phyloP scores from a whole-genome alignment of 352 stramenopile genomes.

The Pythium pyrilobum region DNA sequence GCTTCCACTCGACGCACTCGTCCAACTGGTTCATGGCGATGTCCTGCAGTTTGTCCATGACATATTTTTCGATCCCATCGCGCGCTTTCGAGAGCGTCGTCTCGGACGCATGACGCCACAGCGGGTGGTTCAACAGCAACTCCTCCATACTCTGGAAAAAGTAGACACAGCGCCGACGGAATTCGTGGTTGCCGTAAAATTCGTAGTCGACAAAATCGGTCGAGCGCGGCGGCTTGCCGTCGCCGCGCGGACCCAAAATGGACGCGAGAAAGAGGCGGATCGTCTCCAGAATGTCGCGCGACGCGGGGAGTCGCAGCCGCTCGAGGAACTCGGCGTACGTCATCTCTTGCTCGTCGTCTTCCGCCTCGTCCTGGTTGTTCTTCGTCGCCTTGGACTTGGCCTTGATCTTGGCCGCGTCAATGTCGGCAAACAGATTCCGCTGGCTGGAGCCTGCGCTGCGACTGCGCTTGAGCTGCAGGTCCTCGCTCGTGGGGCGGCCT shows the following conservation, averaged over 20 bases:
- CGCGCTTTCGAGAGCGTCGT: constrained; percentile 53
- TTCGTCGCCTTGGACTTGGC: constrained; percentile 19
- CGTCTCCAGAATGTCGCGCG: constrained; percentile 61
- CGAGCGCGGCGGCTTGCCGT: constrained; percentile 57
- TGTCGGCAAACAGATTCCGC: constrained; percentile 52
- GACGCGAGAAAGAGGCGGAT: constrained; percentile 77
- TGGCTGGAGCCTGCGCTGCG: constrained; percentile 23
- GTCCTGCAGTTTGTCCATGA: constrained; percentile 86
- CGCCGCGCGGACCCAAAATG: constrained; percentile 67
- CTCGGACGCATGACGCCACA: constrained; percentile 66
- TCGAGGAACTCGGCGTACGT: constrained; percentile 80
- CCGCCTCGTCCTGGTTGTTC: constrained; percentile 18
- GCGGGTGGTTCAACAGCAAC: constrained; percentile 40
- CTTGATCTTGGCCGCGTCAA: constrained; percentile 30
- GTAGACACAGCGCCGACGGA: constrained; percentile 50
- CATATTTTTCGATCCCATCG: constrained; percentile 89
- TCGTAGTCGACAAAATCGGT: constrained; percentile 76
- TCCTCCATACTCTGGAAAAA: constrained; percentile 79
- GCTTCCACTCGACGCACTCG: constrained; percentile 54
- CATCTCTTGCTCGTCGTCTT: constrained; percentile 37
- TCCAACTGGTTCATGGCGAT: constrained; percentile 72
- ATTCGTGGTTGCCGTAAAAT: constrained; percentile 73
- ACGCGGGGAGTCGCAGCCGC: constrained; percentile 61
- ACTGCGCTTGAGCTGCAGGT: constrained; percentile 5
- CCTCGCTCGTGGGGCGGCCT: constrained; percentile 9